Evolutionary conservation across 2,329 filamentous ascomycete species (phyloP).

Genomic region (Aureobasidium melanogenum): DNA sequence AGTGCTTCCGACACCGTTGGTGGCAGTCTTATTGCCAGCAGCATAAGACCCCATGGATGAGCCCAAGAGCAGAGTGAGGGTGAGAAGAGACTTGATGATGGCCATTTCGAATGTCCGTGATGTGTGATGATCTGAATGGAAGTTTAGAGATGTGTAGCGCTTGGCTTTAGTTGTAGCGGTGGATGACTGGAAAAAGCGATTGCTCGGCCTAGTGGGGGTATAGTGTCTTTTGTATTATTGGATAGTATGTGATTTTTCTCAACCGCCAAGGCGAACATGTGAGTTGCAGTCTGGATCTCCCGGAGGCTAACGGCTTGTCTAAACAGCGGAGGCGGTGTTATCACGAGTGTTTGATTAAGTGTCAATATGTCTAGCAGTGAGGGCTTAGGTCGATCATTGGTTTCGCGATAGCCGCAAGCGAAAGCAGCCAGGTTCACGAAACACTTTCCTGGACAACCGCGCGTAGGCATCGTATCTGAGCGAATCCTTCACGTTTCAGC

Average conservation of each 20-base stretch:
- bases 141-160: neutral
- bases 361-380: neutral
- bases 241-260: neutral
- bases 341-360: neutral
- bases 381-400: neutral
- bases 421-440: neutral
- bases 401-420: constrained; percentile 11
- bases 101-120: neutral
- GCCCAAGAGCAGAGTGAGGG: neutral
- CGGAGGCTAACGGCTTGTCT: neutral
- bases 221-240: constrained; percentile 3
- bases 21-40: constrained; percentile 6
- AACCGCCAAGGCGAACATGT: neutral
- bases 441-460: neutral
- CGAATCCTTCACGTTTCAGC: constrained; percentile 1
- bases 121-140: neutral
- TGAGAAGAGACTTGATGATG: constrained; percentile 1
- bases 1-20: constrained; percentile 8
- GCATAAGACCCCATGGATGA: neutral
- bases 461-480: neutral
- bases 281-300: neutral
- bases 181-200: neutral
- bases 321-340: neutral
- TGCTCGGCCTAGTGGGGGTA: neutral
- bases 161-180: neutral